Evolutionary conservation across 768 basidiomycete species (phyloP), one percentile per base, ranked within the genome.

Genomic region (Cyclocybe aegerita): DNA sequence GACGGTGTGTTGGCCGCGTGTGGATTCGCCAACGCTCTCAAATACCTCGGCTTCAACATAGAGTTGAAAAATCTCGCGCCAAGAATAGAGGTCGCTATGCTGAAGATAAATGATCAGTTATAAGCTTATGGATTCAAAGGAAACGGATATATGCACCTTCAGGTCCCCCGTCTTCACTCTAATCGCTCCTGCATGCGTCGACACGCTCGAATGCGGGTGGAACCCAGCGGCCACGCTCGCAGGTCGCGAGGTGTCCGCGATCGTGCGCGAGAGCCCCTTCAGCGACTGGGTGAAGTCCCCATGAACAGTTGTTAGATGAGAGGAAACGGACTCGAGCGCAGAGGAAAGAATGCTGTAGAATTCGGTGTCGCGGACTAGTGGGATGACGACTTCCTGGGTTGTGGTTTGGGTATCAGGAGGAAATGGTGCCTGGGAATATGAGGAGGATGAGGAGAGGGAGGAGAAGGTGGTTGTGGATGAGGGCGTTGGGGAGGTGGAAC

Each of bases 11-110:
- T 93, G 88, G 1, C 90, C 91, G 4, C 85, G 66, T 41, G 75
- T 72, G 1, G 75, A 61, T 64, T 94, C 93, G 10, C 73, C 65
- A 9, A 81, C 65, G 33, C 80, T 81, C 64, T 95, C 93, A 58
- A 96, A 97, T 1, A 97, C 81, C 58, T 94, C 88, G 0, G 82
- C 74, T 58, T 96, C 93, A 42, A 88, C 75, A 66, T 96, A 97
- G 2, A 95, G 68, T 50, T 85, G 84, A 61, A 98, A 96, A 29
- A 97, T 86, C 67, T 92, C 85, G 16, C 95, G 74, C 95, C 95
- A 97, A 5, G 82, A 77, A 63, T 90, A 93, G 7, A 98, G 68
- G 58, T 98, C 94, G 9, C 71, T 77, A 76, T 79, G 38, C 23
- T 23, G 23, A 4, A 17, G 16, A 17, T 11, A 5, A 17, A 47